Evolutionary conservation across 495 filamentous ascomycete species (phyloP), one percentile per base, ranked within the genome.

Genomic region (Talaromyces stipitatus): DNA sequence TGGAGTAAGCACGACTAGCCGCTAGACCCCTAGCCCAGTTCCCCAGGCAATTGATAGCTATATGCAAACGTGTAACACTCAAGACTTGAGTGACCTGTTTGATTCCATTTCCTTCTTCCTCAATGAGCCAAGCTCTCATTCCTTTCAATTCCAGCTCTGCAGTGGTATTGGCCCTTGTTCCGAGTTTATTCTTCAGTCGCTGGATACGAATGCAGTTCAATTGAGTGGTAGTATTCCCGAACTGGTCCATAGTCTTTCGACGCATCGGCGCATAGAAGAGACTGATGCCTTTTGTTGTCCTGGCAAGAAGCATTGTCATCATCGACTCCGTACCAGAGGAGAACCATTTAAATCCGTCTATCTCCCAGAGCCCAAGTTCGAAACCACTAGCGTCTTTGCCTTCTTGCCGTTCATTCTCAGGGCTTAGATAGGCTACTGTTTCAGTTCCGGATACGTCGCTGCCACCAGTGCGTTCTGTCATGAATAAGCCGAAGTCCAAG

Each of bases 401-500:
- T 27, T 45, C 28, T 20, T 56, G 27, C 23, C 36, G 14, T 18
- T 29, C 47, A n/a, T 59, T 54, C 9, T 48, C 47, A 14, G 68
- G 71, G 1, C 54, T 59, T 57, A 60, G 66, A 24, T 61, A 77
- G 47, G 71, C 85, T 33, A 70, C 54, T 2, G 84, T 88, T 62
- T 88, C 84, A 0, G 82, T 85, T 26, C 66, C 70, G 1, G 77
- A 76, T 10, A 87, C 78, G 60, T 89, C 85, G 56, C 79, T 83
- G 5, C 85, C 85, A 5, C 84, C 85, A 2, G 72, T 64, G 18
- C 85, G 75, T 61, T 88, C 85, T 0, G 85, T 88, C 85, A 89
- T 88, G 85, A 85, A 89, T 62, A 88, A 83, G 1, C 85, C 85
- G 74, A 81, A 4, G 85, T 88, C 85, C 85, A 88, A 1, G 78